Evolutionary conservation across 352 stramenopile species (phyloP).

Genomic region (Phytophthora crassamura): DNA sequence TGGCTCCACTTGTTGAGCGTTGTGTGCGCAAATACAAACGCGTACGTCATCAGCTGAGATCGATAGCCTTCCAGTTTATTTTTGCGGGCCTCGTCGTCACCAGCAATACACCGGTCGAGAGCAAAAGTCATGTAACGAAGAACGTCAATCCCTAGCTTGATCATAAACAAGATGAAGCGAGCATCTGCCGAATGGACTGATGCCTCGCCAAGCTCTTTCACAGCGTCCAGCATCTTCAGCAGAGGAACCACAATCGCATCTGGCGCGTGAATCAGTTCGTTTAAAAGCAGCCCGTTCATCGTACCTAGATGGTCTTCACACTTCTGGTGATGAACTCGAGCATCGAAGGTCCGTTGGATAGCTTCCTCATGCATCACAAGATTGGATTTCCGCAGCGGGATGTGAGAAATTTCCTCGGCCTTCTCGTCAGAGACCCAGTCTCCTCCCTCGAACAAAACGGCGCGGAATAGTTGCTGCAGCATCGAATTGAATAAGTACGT

Average conservation of each 20-base stretch:
- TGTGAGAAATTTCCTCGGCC: conserved; percentile 71
- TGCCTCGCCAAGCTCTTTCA: conserved; percentile 82
- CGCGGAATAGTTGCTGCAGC: conserved; percentile 85
- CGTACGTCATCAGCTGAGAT: conserved; percentile 59
- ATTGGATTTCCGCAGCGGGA: conserved; percentile 85
- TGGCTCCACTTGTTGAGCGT: conserved; percentile 82
- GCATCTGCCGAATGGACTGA: conserved; percentile 86
- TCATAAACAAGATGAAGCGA: conserved; percentile 90
- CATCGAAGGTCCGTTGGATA: conserved; percentile 77
- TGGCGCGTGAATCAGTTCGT: conserved; percentile 97
- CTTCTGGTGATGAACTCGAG: conserved; percentile 76
- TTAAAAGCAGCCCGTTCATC: conserved; percentile 97
- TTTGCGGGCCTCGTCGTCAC: conserved; percentile 41
- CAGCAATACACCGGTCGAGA: conserved; percentile 53
- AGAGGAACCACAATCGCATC: conserved; percentile 83
- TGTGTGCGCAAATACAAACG: conserved; percentile 71
- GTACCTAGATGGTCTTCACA: conserved; percentile 93
- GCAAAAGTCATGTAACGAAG: conserved; percentile 81
- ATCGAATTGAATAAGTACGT: conserved; percentile 90
- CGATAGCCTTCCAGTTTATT: conserved; percentile 61
- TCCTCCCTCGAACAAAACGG: conserved; percentile 91
- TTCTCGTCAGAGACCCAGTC: conserved; percentile 80
- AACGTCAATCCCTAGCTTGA: conserved; percentile 84
- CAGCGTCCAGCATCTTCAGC: conserved; percentile 83
- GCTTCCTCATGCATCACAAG: conserved; percentile 84